Percentiles rank a stretch among this genome's conserved stretches.
These are phyloP conservation scores for Trichoderma oligosporum DNA, from an alignment of 2,329 filamentous ascomycete species.

Conservation along the genomic window DNA sequence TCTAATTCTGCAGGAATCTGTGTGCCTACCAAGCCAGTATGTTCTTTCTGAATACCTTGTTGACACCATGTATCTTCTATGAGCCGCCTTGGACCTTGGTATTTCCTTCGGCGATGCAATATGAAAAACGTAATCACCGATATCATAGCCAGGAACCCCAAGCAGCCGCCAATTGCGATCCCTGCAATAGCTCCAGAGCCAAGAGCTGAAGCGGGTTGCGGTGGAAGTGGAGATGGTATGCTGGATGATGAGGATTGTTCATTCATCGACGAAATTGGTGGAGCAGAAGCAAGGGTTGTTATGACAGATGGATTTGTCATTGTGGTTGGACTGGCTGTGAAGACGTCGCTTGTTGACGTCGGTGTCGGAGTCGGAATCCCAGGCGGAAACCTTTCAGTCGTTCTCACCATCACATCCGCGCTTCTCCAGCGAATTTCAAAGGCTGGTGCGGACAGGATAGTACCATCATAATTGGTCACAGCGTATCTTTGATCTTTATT, in stretches of 20 bases:
- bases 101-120: not conserved
- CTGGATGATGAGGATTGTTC: not conserved
- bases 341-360: not conserved
- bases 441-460: constrained; percentile 28
- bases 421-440: constrained; percentile 31
- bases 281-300: not conserved
- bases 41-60: not conserved
- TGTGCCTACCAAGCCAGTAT: not conserved
- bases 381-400: not conserved
- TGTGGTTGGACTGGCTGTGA: not conserved
- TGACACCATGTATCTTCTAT: constrained; percentile 14
- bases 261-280: not conserved
- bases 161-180: constrained; percentile 20
- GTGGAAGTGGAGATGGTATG: not conserved
- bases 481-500: constrained; percentile 26
- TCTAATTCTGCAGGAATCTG: constrained; percentile 18
- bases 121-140: constrained; percentile 6
- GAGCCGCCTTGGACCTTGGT: not conserved
- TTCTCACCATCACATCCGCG: constrained; percentile 20
- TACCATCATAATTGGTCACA: constrained; percentile 22
- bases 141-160: constrained; percentile 5
- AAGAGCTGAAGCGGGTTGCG: not conserved
- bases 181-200: constrained; percentile 20
- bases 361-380: not conserved
- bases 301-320: not conserved